These are phyloP conservation scores for Alternaria triticimaculans DNA, from an alignment of 2,329 filamentous ascomycete genomes.

Conservation along the genomic window DNA sequence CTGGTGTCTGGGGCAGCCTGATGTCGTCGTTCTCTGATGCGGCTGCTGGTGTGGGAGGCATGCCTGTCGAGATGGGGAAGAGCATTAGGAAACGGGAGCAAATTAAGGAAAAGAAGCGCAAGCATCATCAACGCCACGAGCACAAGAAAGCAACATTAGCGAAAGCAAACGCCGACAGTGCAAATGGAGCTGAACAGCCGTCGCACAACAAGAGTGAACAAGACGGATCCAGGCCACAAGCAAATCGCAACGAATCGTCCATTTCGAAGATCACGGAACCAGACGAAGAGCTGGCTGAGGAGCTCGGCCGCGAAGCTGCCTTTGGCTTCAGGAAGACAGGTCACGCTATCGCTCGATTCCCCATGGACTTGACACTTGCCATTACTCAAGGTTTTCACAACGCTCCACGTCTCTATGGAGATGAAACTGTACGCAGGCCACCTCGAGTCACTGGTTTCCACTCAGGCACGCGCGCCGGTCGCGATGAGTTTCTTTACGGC, in stretches of 20 bases:
- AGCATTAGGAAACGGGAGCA: constrained; percentile 62
- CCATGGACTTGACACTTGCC: constrained; percentile 67
- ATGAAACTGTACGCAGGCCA: constrained; percentile 70
- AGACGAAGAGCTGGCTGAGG: constrained; percentile 40
- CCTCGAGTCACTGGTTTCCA: constrained; percentile 69
- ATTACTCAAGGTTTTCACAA: constrained; percentile 75
- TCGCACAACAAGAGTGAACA: constrained; percentile 6
- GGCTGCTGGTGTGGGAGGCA: constrained; percentile 67
- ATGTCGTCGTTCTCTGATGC: constrained; percentile 65
- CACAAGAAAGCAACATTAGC: constrained; percentile 30
- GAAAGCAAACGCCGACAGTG: constrained; percentile 21
- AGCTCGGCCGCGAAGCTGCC: constrained; percentile 58
- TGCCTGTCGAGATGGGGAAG: constrained; percentile 68
- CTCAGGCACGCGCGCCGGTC: constrained; percentile 66
- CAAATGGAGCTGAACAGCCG: constrained; percentile 11
- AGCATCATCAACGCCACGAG: constrained; percentile 38
- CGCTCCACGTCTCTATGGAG: constrained; percentile 72
- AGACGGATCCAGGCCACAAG: constrained; percentile 21
- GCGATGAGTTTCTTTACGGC: constrained; percentile 67
- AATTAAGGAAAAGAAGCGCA: constrained; percentile 57
- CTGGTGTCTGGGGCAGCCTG: constrained; percentile 68
- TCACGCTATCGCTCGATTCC: constrained; percentile 61
- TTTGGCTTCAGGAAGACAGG: constrained; percentile 61
- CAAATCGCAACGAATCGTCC: constrained; percentile 30
- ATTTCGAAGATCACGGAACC: constrained; percentile 44